These are phyloP conservation scores for Austroboletus novae-zelandiae DNA, from an alignment of 1,284 basidiomycete species.

Conservation along the genomic window DNA sequence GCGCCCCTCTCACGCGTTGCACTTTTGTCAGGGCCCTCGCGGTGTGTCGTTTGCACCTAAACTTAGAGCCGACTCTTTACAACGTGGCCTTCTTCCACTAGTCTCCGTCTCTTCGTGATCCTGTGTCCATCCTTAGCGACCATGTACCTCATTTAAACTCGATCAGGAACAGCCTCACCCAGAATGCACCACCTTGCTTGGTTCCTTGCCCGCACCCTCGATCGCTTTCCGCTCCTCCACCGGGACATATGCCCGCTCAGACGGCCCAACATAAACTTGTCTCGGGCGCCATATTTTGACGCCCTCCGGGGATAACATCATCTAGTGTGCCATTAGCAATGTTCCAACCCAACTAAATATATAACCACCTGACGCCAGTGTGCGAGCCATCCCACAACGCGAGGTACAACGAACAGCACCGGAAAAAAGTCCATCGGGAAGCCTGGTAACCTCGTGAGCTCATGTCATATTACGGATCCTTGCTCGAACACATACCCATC, in stretches of 20 bases:
- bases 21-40: no score
- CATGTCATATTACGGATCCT: not conserved
- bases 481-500: conserved; percentile 58
- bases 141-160: conserved; percentile 27
- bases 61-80: conserved; percentile 51
- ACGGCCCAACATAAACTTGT: conserved; percentile 77
- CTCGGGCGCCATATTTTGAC: conserved; percentile 90
- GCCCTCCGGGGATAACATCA: conserved; percentile 84
- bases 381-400: conserved; percentile 87
- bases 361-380: conserved; percentile 75
- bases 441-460: conserved; percentile 42
- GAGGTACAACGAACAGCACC: conserved; percentile 84
- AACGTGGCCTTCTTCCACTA: conserved; percentile 50
- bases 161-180: conserved; percentile 54
- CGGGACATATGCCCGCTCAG: conserved; percentile 70
- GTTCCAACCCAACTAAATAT: not conserved
- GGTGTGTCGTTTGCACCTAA: not conserved
- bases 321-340: conserved; percentile 40
- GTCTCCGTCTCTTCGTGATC: conserved; percentile 73
- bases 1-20: no score
- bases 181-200: conserved; percentile 68
- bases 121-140: conserved; percentile 36
- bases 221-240: conserved; percentile 58
- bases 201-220: conserved; percentile 53
- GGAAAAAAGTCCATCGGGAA: conserved; percentile 91